These are phyloP conservation scores for Gryganskiella cystojenkinii DNA, from an alignment of 192 early-diverging fungal genomes.

Conservation along the genomic window DNA sequence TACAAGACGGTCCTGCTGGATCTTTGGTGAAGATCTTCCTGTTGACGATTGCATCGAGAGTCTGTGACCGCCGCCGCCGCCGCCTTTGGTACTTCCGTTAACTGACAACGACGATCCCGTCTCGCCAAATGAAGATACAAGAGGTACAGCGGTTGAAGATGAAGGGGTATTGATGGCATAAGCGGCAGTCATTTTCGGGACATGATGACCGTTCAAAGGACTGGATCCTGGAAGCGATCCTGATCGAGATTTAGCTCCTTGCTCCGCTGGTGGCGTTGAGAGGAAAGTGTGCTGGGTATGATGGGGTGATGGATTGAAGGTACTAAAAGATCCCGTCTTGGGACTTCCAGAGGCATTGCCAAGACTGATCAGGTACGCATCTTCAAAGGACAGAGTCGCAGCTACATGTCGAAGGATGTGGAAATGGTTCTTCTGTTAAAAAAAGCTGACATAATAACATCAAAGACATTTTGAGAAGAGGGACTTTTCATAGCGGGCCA, in stretches of 20 bases:
- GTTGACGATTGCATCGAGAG: background rate
- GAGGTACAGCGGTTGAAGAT: background rate
- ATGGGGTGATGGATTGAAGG: constrained; percentile 16
- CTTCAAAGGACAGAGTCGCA: constrained; percentile 66
- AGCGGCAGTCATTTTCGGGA: background rate
- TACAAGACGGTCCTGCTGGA: background rate
- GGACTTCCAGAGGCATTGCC: constrained; percentile 44
- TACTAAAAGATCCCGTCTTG: constrained; percentile 24
- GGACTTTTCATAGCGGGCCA: background rate
- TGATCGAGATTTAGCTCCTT: constrained; percentile 4
- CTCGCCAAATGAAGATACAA: too few relatives aligned
- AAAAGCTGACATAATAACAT: background rate
- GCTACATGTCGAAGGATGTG: constrained; percentile 1
- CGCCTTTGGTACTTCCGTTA: too few relatives aligned
- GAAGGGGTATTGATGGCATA: constrained; percentile 22
- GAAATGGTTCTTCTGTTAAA: background rate
- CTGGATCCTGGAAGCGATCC: constrained; percentile 10
- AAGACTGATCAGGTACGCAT: constrained; percentile 62
- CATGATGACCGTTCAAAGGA: background rate
- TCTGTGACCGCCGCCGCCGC: background rate
- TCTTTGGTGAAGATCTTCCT: background rate
- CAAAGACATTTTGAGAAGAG: background rate
- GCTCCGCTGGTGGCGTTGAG: constrained; percentile 22
- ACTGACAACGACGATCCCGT: too few relatives aligned
- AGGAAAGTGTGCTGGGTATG: constrained; percentile 32